These are phyloP conservation scores for Microstroma glucosiphilum DNA, from an alignment of 1,284 basidiomycete species.

Conservation along the genomic window DNA sequence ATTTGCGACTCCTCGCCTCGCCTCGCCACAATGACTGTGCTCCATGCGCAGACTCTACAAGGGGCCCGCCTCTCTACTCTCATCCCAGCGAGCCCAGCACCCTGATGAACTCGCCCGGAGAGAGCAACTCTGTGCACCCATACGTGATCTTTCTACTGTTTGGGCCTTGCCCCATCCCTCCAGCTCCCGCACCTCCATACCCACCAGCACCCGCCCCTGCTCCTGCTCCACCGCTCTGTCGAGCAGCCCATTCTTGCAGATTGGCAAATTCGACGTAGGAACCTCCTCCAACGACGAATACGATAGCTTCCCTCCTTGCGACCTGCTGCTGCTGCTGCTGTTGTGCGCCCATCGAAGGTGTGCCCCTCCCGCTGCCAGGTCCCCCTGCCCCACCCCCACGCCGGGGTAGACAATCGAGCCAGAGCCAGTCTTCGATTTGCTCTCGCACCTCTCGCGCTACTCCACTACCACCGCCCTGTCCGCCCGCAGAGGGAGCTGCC, in stretches of 20 bases:
- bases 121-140: constrained; percentile 89
- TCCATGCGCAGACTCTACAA: too few species aligned
- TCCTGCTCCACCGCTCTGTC: constrained; percentile 66
- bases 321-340: constrained; percentile 17
- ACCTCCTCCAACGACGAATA: constrained; percentile 94
- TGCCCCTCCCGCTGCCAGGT: constrained; percentile 25
- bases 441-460: constrained; percentile 74
- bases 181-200: constrained; percentile 20
- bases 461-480: constrained; percentile 52
- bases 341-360: constrained; percentile 58
- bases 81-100: constrained; percentile 54
- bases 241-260: constrained; percentile 54
- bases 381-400: constrained; percentile 12
- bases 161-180: constrained; percentile 40
- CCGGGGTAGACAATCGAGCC: constrained; percentile 70
- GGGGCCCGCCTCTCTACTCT: constrained; percentile 11
- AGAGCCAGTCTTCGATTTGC: constrained; percentile 73
- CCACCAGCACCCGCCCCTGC: constrained; percentile 45
- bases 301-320: constrained; percentile 67
- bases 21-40: too few species aligned
- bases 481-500: constrained; percentile 59
- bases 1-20: constrained; percentile 3
- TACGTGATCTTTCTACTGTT: constrained; percentile 66
- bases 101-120: constrained; percentile 75
- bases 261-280: constrained; percentile 97